phyloP scores from a whole-genome alignment of 2,329 filamentous ascomycete genomes.

The Calonectria montana region DNA sequence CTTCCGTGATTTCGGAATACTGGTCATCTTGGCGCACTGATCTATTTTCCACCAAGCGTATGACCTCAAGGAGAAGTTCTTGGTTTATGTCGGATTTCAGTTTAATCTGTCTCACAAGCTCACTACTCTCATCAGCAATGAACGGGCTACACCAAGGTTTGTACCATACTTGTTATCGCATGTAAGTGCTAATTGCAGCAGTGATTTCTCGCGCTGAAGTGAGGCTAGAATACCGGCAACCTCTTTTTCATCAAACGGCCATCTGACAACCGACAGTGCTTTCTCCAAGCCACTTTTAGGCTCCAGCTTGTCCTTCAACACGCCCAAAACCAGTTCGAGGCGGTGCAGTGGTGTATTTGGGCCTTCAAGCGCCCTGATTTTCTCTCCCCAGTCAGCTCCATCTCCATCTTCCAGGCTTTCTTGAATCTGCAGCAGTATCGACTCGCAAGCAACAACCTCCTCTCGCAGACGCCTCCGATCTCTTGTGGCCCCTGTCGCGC shows the following conservation, averaged over 20 bases:
- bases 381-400: not conserved
- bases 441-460: conserved; percentile 1
- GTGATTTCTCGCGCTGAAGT: not conserved
- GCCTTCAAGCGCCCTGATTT: not conserved
- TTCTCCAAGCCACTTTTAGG: not conserved
- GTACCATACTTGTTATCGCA: not conserved
- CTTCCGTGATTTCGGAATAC: not conserved
- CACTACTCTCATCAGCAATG: not conserved
- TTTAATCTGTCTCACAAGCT: not conserved
- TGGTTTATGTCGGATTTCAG: not conserved
- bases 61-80: not conserved
- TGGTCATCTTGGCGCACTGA: not conserved
- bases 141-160: not conserved
- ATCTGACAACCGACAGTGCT: not conserved
- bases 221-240: not conserved
- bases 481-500: not conserved
- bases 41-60: not conserved
- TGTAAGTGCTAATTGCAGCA: not conserved
- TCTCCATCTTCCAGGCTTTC: not conserved
- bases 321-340: not conserved
- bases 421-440: not conserved
- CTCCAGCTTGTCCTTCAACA: not conserved
- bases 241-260: not conserved
- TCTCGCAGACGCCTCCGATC: not conserved
- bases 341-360: not conserved